Conservation (phyloP, 2,329 filamentous ascomycete genomes). For the Rutstroemia sp. region DNA sequence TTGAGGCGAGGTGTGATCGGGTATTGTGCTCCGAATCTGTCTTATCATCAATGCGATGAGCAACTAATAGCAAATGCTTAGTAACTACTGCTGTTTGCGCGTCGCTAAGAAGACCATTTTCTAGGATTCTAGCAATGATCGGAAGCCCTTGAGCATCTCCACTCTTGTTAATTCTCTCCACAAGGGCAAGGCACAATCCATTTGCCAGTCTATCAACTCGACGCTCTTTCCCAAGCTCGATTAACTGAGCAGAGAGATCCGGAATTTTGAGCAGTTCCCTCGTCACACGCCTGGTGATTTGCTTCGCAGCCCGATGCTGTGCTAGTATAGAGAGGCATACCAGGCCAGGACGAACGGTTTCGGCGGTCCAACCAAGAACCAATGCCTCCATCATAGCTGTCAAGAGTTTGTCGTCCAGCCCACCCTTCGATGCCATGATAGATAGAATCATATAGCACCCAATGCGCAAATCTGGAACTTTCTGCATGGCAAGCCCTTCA, state of each 20-base stretch:
- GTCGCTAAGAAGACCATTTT: constrained; percentile 52
- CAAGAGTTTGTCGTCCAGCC: constrained; percentile 71
- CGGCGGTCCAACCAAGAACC: constrained; percentile 65
- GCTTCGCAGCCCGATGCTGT: constrained; percentile 65
- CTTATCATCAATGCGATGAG: constrained; percentile 48
- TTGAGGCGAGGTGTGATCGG: constrained; percentile 56
- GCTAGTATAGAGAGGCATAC: constrained; percentile 76
- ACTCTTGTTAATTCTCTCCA: constrained; percentile 54
- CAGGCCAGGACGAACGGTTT: constrained; percentile 66
- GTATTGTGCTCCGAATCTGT: constrained; percentile 47
- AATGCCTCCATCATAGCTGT: constrained; percentile 86
- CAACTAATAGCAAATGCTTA: constrained; percentile 55
- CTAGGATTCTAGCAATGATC: constrained; percentile 54
- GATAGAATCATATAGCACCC: constrained; percentile 88
- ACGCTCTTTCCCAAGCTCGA: constrained; percentile 56
- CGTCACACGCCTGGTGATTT: constrained; percentile 62
- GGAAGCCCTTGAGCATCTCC: constrained; percentile 49
- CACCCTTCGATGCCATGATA: constrained; percentile 76
- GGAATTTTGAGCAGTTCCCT: constrained; percentile 60
- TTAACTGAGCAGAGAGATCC: constrained; percentile 50
- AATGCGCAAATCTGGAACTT: constrained; percentile 71
- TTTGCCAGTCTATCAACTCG: constrained; percentile 65
- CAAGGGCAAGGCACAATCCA: constrained; percentile 60
- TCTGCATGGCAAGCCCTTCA: constrained; percentile 67
- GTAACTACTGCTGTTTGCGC: constrained; percentile 58